Evolutionary conservation across 441 rosid genomes (phyloP).

Genomic region (Syzygium malaccense): DNA sequence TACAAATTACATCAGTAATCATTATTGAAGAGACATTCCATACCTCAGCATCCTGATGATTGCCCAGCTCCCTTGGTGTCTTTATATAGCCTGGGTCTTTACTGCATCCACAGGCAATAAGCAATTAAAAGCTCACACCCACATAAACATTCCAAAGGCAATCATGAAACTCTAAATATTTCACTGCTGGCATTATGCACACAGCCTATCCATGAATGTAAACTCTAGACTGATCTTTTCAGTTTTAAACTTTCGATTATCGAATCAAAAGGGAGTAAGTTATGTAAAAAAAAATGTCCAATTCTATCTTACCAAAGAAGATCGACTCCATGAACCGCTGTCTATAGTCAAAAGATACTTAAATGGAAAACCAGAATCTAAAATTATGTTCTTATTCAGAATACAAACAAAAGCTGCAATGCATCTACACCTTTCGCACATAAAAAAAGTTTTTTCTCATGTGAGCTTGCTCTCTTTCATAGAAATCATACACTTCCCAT

Average conservation of each 20-base stretch:
- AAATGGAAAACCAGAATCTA: background rate
- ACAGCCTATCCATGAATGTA: background rate
- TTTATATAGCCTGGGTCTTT: conserved; percentile 81
- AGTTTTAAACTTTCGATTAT: background rate
- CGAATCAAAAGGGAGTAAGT: background rate
- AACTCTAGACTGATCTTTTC: background rate
- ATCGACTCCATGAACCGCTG: background rate
- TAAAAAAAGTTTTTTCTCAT: background rate
- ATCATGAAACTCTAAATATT: background rate
- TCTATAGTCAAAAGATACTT: background rate
- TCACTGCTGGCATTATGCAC: background rate
- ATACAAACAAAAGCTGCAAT: background rate
- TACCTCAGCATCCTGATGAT: conserved; percentile 49
- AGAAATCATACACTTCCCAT: background rate
- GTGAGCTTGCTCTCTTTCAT: background rate
- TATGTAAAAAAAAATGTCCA: background rate
- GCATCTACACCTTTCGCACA: background rate
- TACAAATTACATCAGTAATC: background rate
- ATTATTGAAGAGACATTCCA: background rate
- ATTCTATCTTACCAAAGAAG: background rate
- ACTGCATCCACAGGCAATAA: conserved; percentile 34
- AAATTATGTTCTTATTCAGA: background rate
- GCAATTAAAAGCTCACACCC: background rate
- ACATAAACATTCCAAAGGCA: background rate
- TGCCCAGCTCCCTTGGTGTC: conserved; percentile 36